A percentile compares a stretch with the other conserved stretches of the same genome.
These are phyloP conservation scores for Hansenula sp. DNA, from an alignment of 1,139 yeast genomes.

Conservation along the genomic window DNA sequence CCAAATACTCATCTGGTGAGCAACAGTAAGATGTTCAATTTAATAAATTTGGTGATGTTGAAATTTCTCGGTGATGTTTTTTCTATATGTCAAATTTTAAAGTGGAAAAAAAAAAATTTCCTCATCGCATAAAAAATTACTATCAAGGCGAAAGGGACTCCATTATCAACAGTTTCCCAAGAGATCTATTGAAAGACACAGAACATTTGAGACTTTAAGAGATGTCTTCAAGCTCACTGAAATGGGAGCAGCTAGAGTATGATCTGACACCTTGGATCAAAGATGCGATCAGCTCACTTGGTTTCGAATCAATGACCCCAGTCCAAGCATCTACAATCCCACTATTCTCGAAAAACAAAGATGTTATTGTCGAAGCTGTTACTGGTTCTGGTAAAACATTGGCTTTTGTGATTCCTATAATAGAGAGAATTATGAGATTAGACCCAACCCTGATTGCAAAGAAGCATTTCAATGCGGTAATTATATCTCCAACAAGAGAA, in stretches of 20 bases:
- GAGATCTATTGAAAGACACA: not conserved
- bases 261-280: slow-evolving; percentile 39
- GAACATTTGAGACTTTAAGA: not conserved
- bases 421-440: slow-evolving; percentile 53
- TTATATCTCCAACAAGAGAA: slow-evolving; percentile 90
- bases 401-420: slow-evolving; percentile 78
- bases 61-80: too few relatives aligned
- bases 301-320: slow-evolving; percentile 87
- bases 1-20: slow-evolving; percentile 2
- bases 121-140: not conserved
- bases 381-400: slow-evolving; percentile 97
- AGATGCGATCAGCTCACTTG: slow-evolving; percentile 66
- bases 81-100: not conserved
- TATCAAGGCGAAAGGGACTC: not conserved
- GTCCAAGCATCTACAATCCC: slow-evolving; percentile 97
- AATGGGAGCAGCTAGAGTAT: slow-evolving; percentile 32
- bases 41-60: not conserved
- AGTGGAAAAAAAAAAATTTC: slow-evolving; percentile 1
- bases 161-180: not conserved
- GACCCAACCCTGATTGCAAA: slow-evolving; percentile 24
- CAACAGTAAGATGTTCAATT: too few relatives aligned
- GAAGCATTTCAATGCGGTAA: slow-evolving; percentile 60
- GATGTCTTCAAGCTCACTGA: slow-evolving; percentile 25
- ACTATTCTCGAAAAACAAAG: slow-evolving; percentile 79
- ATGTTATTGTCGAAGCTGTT: slow-evolving; percentile 94